A percentile compares a stretch with the other conserved stretches of the same genome.
Conservation (phyloP, 495 filamentous ascomycete species). For the Aspergillus campestris region DNA sequence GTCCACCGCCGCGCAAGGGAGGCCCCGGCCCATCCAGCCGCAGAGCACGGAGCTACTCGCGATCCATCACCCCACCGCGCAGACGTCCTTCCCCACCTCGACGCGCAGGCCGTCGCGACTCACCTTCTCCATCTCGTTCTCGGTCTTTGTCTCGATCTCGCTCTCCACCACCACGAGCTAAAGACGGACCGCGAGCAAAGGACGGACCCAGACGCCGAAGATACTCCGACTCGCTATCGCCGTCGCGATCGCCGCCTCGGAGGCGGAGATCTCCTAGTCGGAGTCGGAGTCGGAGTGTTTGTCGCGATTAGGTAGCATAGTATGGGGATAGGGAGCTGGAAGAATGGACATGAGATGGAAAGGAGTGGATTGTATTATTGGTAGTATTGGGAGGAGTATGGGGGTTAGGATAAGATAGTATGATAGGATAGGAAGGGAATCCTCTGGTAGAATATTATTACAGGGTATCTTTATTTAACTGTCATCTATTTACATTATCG, state of each 20-base stretch:
- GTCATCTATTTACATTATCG: neutral
- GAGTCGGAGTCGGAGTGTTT: slow-evolving; percentile 20
- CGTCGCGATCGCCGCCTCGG: slow-evolving; percentile 13
- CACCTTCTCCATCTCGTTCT: slow-evolving; percentile 19
- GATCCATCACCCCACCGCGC: slow-evolving; percentile 27
- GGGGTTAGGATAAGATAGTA: too few relatives aligned
- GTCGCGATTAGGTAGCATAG: slow-evolving; percentile 2
- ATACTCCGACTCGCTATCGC: slow-evolving; percentile 18
- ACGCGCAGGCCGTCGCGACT: slow-evolving; percentile 8
- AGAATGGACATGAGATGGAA: neutral
- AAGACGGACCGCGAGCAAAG: slow-evolving; percentile 9
- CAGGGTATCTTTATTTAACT: neutral
- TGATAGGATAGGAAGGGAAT: too few relatives aligned
- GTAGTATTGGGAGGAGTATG: too few relatives aligned
- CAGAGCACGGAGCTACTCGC: slow-evolving; percentile 24
- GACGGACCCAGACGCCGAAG: slow-evolving; percentile 15
- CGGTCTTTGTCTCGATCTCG: slow-evolving; percentile 22
- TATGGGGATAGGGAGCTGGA: neutral
- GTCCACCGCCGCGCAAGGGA: slow-evolving; percentile 24
- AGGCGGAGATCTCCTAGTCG: slow-evolving; percentile 9
- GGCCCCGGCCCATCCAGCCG: slow-evolving; percentile 8
- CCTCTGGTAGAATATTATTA: too few relatives aligned
- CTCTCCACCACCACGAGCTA: slow-evolving; percentile 14
- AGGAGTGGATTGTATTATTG: neutral
- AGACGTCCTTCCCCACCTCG: slow-evolving; percentile 8